phyloP scores from a whole-genome alignment of 345 rosid species.

The Eucalyptus microcorys region DNA sequence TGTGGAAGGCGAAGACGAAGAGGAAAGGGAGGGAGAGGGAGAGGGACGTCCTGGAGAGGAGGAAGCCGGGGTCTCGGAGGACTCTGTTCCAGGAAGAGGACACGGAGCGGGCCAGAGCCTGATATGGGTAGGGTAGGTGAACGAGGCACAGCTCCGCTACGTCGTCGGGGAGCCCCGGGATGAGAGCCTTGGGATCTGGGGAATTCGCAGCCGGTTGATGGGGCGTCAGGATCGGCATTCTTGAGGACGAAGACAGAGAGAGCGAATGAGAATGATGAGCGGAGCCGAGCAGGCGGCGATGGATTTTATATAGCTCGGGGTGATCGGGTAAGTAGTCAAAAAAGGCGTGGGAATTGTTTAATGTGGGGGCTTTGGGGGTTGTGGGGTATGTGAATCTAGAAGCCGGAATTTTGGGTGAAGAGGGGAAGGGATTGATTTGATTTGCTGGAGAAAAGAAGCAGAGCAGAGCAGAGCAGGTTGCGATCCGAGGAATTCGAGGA shows the following conservation, averaged over 20 bases:
- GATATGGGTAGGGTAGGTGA: constrained; percentile 54
- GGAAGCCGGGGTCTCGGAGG: constrained; percentile 33
- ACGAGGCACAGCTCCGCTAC: constrained; percentile 57
- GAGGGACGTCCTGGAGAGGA: constrained; percentile 23
- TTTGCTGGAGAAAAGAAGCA: neutral
- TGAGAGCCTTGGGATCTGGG: constrained; percentile 16
- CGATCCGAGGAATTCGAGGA: neutral
- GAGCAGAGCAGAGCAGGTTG: neutral
- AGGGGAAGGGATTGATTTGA: neutral
- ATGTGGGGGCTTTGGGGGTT: neutral
- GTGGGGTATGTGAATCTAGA: neutral
- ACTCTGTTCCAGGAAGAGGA: constrained; percentile 58
- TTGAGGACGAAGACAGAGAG: neutral
- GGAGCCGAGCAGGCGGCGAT: neutral
- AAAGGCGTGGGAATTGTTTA: neutral
- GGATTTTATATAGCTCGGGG: neutral
- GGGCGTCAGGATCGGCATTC: neutral
- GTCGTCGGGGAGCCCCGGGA: constrained; percentile 67
- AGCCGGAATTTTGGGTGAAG: neutral
- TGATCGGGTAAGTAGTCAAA: neutral
- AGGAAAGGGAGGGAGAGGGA: constrained; percentile 38
- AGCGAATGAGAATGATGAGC: neutral
- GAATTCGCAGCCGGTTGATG: neutral
- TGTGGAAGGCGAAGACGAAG: constrained; percentile 49
- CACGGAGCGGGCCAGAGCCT: constrained; percentile 40